Conservation (phyloP, 495 filamentous ascomycete species). For the Penicillium chermesinum region DNA sequence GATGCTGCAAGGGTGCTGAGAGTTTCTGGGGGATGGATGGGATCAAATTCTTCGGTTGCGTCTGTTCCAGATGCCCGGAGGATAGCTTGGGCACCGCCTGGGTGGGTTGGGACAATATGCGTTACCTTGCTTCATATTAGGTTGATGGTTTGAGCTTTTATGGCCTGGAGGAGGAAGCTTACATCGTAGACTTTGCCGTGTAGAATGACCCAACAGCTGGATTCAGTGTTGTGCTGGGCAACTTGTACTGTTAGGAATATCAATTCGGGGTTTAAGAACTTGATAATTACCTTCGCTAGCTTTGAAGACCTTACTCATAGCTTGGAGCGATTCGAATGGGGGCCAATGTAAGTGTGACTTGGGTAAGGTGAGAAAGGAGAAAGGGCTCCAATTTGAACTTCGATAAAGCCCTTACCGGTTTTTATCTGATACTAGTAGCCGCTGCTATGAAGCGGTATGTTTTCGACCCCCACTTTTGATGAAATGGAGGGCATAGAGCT, state of each 20-base stretch:
- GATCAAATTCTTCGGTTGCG: slow-evolving; percentile 85
- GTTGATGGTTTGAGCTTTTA: background rate
- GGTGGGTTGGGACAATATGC: slow-evolving; percentile 43
- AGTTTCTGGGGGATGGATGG: slow-evolving; percentile 86
- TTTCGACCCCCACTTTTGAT: too few relatives aligned
- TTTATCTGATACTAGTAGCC: too few relatives aligned
- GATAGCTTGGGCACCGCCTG: slow-evolving; percentile 77
- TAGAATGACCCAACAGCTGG: slow-evolving; percentile 8
- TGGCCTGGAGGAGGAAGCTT: background rate
- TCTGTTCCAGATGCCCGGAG: slow-evolving; percentile 80
- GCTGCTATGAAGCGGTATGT: too few relatives aligned
- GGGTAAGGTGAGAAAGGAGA: too few relatives aligned
- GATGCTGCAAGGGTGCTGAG: slow-evolving; percentile 70
- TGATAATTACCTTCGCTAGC: background rate
- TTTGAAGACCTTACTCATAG: background rate
- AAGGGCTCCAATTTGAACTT: too few relatives aligned
- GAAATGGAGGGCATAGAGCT: too few relatives aligned
- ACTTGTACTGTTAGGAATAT: background rate
- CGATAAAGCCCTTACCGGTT: too few relatives aligned
- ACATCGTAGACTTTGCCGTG: slow-evolving; percentile 8
- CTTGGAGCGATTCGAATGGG: background rate
- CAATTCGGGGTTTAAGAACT: background rate
- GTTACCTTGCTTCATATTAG: background rate
- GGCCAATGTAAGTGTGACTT: background rate
- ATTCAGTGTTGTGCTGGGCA: background rate